phyloP scores from a whole-genome alignment of 768 basidiomycete genomes.

The Macrolepiota fuliginosa region DNA sequence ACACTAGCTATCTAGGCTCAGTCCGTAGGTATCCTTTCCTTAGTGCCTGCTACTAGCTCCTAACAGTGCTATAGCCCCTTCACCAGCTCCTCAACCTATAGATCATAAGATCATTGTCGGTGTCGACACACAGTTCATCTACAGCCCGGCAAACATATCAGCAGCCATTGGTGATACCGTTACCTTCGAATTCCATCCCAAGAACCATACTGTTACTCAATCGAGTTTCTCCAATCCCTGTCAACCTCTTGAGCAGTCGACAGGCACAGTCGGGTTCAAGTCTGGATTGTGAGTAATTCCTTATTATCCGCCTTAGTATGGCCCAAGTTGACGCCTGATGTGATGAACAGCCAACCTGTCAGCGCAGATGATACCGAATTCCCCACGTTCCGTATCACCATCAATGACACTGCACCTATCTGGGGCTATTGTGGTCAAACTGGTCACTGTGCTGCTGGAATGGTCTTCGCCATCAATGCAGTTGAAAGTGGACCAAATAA shows the following conservation, averaged over 20 bases:
- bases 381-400: constrained; percentile 45
- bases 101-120: constrained; percentile 40
- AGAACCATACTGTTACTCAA: constrained; percentile 48
- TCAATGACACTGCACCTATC: constrained; percentile 53
- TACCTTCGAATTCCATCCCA: constrained; percentile 41
- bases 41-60: neutral
- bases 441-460: constrained; percentile 53
- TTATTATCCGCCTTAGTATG: constrained; percentile 1
- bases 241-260: constrained; percentile 20
- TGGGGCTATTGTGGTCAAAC: constrained; percentile 59
- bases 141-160: constrained; percentile 35
- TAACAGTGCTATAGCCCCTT: constrained; percentile 18
- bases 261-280: constrained; percentile 31
- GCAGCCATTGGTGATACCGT: constrained; percentile 43
- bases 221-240: constrained; percentile 39
- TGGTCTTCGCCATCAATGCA: constrained; percentile 67
- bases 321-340: neutral
- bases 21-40: constrained; percentile 23
- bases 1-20: constrained; percentile 35
- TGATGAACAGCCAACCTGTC: constrained; percentile 38
- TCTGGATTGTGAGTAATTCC: constrained; percentile 39
- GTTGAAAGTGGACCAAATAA: constrained; percentile 46
- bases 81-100: constrained; percentile 24
- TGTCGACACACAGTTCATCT: constrained; percentile 31
- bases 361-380: constrained; percentile 33